Percentiles rank a stretch among this genome's conserved stretches.
These are phyloP conservation scores for Pugionium cornutum DNA, from an alignment of 345 rosid genomes.

Conservation along the genomic window DNA sequence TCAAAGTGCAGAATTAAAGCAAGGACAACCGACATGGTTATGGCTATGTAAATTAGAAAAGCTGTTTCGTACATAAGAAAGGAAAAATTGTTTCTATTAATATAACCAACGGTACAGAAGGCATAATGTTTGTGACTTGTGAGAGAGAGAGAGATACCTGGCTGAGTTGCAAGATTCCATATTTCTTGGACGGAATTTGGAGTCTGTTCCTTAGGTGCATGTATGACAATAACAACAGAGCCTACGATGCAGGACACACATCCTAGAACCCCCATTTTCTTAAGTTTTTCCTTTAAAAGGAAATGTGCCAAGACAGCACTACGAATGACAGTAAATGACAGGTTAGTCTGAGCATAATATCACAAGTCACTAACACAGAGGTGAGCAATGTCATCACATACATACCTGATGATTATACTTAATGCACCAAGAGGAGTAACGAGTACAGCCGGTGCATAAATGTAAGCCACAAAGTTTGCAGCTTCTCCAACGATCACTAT, in stretches of 20 bases:
- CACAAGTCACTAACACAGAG: not conserved
- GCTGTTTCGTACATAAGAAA: constrained; percentile 49
- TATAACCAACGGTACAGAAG: not conserved
- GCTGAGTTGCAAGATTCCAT: constrained; percentile 83
- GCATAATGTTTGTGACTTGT: no score
- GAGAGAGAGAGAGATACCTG: constrained; percentile 43
- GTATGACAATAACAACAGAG: constrained; percentile 79
- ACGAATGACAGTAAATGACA: not conserved
- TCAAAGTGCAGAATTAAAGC: constrained; percentile 71
- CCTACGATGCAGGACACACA: constrained; percentile 92
- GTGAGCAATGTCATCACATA: constrained; percentile 4
- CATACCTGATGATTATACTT: constrained; percentile 87
- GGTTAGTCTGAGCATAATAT: not conserved
- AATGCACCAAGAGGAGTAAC: constrained; percentile 96
- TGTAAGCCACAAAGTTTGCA: constrained; percentile 91
- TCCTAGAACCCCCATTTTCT: constrained; percentile 73
- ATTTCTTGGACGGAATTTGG: constrained; percentile 76
- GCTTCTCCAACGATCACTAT: constrained; percentile 95
- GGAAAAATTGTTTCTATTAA: constrained; percentile 9
- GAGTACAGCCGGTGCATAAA: constrained; percentile 86
- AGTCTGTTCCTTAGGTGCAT: constrained; percentile 82
- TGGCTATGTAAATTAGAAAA: constrained; percentile 70
- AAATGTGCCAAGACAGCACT: constrained; percentile 93
- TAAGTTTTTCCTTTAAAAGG: constrained; percentile 74
- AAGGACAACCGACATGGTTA: constrained; percentile 71